Percentiles rank a stretch among this genome's conserved stretches.
phyloP scores from a whole-genome alignment of 768 basidiomycete genomes.

The Mycena belliarum region DNA sequence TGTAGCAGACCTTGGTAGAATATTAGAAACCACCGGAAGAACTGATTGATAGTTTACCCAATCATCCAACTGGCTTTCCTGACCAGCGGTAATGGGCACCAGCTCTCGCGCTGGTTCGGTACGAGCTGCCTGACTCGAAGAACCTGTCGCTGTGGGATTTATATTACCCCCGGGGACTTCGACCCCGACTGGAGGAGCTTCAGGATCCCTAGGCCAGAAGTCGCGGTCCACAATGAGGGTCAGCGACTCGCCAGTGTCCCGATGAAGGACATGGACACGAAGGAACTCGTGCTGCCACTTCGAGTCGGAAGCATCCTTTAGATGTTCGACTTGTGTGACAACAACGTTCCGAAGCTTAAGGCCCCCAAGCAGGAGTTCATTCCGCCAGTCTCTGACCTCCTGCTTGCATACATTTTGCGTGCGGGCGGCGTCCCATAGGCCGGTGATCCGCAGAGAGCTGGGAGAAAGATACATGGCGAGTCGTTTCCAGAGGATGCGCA shows the following conservation, averaged over 20 bases:
- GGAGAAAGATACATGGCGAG: conserved; percentile 2
- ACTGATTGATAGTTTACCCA: neutral
- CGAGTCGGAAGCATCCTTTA: neutral
- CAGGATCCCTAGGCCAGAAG: conserved; percentile 1
- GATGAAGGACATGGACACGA: conserved; percentile 1
- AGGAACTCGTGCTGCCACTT: conserved; percentile 11
- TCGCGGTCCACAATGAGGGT: conserved; percentile 2
- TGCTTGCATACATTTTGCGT: neutral
- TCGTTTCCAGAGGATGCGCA: conserved; percentile 7
- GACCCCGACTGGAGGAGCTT: neutral
- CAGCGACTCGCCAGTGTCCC: neutral
- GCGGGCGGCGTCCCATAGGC: neutral
- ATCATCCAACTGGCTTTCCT: neutral
- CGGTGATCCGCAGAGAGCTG: neutral
- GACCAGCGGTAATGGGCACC: neutral
- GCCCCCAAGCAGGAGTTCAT: neutral
- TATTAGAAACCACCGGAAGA: neutral
- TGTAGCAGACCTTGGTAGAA: neutral
- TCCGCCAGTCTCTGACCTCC: neutral
- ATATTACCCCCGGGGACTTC: too few species aligned
- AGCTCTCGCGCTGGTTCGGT: too few species aligned
- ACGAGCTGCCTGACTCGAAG: too few species aligned
- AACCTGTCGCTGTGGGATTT: too few species aligned
- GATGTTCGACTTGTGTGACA: conserved; percentile 5
- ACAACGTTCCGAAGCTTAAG: neutral